Base-by-base conservation (phyloP, 495 filamentous ascomycete species). In the Talaromyces thailandensis region DNA sequence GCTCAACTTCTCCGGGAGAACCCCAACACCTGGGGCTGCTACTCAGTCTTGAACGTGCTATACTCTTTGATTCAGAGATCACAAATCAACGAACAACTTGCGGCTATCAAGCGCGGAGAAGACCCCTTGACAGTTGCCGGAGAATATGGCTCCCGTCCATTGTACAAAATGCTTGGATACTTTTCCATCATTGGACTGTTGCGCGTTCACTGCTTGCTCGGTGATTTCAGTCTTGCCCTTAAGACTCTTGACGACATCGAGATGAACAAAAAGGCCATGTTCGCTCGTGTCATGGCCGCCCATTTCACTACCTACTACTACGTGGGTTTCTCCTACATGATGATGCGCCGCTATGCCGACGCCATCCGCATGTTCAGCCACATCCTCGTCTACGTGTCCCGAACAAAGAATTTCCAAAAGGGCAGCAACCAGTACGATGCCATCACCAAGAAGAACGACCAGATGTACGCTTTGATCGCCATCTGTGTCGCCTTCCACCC, bases 301-400 rank as follows among this genome's bases (percentile, higher is more conserved):
- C 95, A 98, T 79, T 98, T 98, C 82, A 97, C 93, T 57, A 98
- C 94, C 63, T 98, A 98, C 84, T 98, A 98, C 86, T 98, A 98
- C 73, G 93, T 98, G 66, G 94, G 94, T 61, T 98, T 98, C 86
- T 95, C 91, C 67, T 98, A 98, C 86, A 98, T 98, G 94, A 98
- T 98, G 94, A 93, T 97, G 90, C 92, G 93, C 75, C 90, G 94
- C 71, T 98, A 98, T 71, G 91, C 90, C 77, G 94, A 98, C 73
- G 94, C 94, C 74, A 96, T 98, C 78, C 91, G 93, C 82, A 93
- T 96, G 87, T 98, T 98, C 86, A 93, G 89, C 81, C 94, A 98
- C 82, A 98, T 98, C 76, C 84, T 98, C 73, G 89, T 98, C 77
- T 98, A 98, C 80, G 95, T 98, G 65, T 96, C 91, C 56, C 86